Percentiles rank a stretch among this genome's conserved stretches.
phyloP scores from a whole-genome alignment of 108 stramenopile species.

The Schizochytrium sp. region DNA sequence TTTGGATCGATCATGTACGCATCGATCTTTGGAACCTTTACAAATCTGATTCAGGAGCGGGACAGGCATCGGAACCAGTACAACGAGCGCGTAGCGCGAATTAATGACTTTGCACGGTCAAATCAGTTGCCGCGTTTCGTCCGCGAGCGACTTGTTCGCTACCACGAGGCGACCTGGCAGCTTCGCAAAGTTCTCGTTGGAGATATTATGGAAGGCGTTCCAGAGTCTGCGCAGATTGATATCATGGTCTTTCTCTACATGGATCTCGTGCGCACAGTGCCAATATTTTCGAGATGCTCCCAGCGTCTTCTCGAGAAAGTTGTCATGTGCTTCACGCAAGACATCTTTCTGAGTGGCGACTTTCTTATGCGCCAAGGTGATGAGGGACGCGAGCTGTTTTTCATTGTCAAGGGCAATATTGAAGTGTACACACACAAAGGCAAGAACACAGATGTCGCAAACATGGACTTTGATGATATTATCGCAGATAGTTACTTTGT shows the following conservation, averaged over 20 bases:
- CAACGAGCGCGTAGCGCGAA: background rate
- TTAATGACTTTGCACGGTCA: background rate
- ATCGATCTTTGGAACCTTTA: slow-evolving; percentile 22
- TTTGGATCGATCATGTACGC: slow-evolving; percentile 24
- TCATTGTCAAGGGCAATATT: background rate
- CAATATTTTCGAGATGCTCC: background rate
- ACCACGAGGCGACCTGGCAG: slow-evolving; percentile 9
- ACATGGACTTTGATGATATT: background rate
- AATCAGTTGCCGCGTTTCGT: background rate
- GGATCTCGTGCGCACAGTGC: background rate
- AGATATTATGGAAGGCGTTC: background rate
- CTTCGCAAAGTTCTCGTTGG: background rate
- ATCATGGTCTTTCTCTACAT: background rate
- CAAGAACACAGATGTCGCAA: background rate
- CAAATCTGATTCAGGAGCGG: slow-evolving; percentile 1
- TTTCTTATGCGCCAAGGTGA: background rate
- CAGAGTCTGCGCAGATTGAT: background rate
- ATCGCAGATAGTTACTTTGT: background rate
- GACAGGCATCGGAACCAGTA: background rate
- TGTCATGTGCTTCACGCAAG: background rate
- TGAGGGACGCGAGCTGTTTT: background rate
- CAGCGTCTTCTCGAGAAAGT: background rate
- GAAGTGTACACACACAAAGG: background rate
- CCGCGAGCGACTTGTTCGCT: background rate
- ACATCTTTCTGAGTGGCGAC: background rate